Evolutionary conservation across 1,139 yeast species (phyloP).

Genomic region (Spencermartinsiella ligniputridi): DNA sequence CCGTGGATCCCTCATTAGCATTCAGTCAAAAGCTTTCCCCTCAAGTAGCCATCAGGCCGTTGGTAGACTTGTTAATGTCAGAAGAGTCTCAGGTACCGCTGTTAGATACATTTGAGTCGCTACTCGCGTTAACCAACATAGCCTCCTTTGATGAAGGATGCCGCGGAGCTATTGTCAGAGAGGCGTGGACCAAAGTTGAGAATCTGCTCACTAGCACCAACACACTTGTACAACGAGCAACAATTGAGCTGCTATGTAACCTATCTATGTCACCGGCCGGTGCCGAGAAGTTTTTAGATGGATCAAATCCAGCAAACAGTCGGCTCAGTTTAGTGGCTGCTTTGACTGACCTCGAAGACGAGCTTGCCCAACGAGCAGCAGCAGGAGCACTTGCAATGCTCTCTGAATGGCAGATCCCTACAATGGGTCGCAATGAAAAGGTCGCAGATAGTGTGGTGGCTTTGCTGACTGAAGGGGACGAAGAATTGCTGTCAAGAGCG

Average conservation of each 20-base stretch:
- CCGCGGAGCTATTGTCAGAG: slow-evolving; percentile 32
- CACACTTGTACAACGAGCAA: slow-evolving; percentile 34
- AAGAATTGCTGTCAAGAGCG: slow-evolving; percentile 18
- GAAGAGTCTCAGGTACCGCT: slow-evolving; percentile 27
- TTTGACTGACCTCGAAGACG: slow-evolving; percentile 33
- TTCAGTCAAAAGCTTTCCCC: slow-evolving; percentile 34
- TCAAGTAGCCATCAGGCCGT: slow-evolving; percentile 31
- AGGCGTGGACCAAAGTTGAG: slow-evolving; percentile 40
- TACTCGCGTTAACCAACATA: slow-evolving; percentile 46
- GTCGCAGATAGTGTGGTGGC: slow-evolving; percentile 19
- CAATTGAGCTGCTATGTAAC: slow-evolving; percentile 39
- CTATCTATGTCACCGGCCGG: slow-evolving; percentile 33
- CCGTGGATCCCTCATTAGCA: slow-evolving; percentile 35
- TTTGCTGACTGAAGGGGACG: slow-evolving; percentile 26
- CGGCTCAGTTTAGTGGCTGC: slow-evolving; percentile 31
- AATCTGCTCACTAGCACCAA: slow-evolving; percentile 33
- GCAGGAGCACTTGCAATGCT: slow-evolving; percentile 39
- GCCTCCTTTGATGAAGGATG: slow-evolving; percentile 40
- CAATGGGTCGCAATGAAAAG: slow-evolving; percentile 20
- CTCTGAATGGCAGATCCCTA: slow-evolving; percentile 34
- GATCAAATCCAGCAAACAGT: slow-evolving; percentile 24
- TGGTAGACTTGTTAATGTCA: slow-evolving; percentile 27
- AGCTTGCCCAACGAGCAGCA: slow-evolving; percentile 35
- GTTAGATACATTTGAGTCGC: slow-evolving; percentile 43
- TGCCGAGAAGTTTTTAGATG: slow-evolving; percentile 37